Percentiles rank a stretch among this genome's conserved stretches.
phyloP scores from a whole-genome alignment of 2,329 filamentous ascomycete genomes.

The Didymella pinodella region DNA sequence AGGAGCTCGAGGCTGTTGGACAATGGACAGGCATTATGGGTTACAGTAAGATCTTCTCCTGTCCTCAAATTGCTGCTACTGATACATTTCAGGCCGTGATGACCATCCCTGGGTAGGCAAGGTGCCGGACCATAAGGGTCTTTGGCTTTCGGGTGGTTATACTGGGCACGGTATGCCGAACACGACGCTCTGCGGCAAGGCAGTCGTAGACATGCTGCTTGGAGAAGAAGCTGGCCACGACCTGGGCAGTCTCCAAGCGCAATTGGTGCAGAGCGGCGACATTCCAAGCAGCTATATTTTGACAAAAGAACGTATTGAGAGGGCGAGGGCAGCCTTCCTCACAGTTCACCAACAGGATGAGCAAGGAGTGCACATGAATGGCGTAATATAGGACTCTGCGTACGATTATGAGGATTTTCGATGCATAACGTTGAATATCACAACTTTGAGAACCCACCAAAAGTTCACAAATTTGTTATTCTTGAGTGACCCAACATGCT shows the following conservation, averaged over 20 bases:
- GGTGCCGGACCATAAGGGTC: slow-evolving; percentile 65
- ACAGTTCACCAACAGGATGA: slow-evolving; percentile 48
- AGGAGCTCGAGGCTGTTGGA: slow-evolving; percentile 57
- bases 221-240: slow-evolving; percentile 51
- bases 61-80: not conserved
- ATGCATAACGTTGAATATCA: too few relatives aligned
- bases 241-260: slow-evolving; percentile 32
- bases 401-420: too few relatives aligned
- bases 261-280: slow-evolving; percentile 46
- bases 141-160: slow-evolving; percentile 73
- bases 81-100: slow-evolving; percentile 57
- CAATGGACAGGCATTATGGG: slow-evolving; percentile 85
- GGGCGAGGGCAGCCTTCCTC: slow-evolving; percentile 36
- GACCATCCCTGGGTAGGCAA: slow-evolving; percentile 73
- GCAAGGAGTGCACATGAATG: slow-evolving; percentile 37
- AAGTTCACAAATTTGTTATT: not conserved
- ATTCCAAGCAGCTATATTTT: slow-evolving; percentile 51
- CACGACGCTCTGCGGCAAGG: slow-evolving; percentile 71
- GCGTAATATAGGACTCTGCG: slow-evolving; percentile 30
- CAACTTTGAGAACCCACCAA: too few relatives aligned
- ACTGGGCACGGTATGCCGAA: slow-evolving; percentile 81
- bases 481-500: not conserved
- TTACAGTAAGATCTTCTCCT: slow-evolving; percentile 51
- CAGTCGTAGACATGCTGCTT: slow-evolving; percentile 67
- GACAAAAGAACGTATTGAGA: slow-evolving; percentile 46